Evolutionary conservation across 2,329 filamentous ascomycete species (phyloP).

Genomic region (Cladosporium halotolerans): DNA sequence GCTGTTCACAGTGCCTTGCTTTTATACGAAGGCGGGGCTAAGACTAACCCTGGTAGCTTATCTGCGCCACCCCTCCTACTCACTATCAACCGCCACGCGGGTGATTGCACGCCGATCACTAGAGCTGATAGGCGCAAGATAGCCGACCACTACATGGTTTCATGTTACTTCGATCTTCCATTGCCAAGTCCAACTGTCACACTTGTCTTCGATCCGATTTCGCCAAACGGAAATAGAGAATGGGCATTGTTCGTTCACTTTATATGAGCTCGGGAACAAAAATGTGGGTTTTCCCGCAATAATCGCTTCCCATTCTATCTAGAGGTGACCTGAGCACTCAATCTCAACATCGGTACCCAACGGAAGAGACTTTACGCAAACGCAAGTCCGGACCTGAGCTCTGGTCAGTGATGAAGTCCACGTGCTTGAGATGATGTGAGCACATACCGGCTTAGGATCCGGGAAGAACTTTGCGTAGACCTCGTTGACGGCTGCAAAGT

Average conservation of each 20-base stretch:
- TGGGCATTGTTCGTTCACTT: no score
- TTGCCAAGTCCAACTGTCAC: background rate
- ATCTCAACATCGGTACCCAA: conserved; percentile 49
- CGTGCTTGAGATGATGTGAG: background rate
- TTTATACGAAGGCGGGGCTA: no score
- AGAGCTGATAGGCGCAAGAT: no score
- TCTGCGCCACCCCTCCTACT: no score
- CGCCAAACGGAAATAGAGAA: no score
- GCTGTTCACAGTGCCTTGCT: no score
- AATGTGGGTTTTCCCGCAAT: no score
- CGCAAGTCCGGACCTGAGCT: conserved; percentile 30
- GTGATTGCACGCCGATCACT: no score
- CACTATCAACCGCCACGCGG: no score
- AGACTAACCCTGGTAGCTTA: no score
- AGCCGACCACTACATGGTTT: background rate
- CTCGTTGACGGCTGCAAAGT: conserved; percentile 56
- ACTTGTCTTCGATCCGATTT: no score
- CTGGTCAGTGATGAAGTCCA: background rate
- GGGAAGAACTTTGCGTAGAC: conserved; percentile 39
- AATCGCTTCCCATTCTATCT: background rate
- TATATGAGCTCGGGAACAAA: no score
- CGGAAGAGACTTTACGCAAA: conserved; percentile 47
- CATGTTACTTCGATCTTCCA: background rate
- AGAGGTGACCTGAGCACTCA: conserved; percentile 34
- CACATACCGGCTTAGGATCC: conserved; percentile 24